phyloP scores from a whole-genome alignment of 495 filamentous ascomycete genomes.

The Hyaloscypha variabilis region DNA sequence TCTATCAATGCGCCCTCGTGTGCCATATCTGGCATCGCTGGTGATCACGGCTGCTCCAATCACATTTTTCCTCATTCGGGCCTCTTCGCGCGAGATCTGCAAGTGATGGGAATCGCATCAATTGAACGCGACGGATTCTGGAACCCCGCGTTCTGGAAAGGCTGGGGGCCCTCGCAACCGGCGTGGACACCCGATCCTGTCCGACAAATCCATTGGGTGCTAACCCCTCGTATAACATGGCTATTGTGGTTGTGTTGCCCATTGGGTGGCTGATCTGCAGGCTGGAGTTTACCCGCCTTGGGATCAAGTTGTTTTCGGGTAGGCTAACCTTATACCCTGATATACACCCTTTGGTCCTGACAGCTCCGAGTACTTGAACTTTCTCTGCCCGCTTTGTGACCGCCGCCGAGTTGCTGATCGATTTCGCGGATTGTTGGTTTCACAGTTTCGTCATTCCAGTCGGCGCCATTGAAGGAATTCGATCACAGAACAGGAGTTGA shows the following conservation, averaged over 20 bases:
- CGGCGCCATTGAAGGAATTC: background rate
- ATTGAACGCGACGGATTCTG: background rate
- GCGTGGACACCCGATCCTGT: background rate
- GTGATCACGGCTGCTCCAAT: background rate
- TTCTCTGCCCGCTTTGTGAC: background rate
- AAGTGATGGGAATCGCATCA: background rate
- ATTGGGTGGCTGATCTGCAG: background rate
- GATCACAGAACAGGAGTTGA: background rate
- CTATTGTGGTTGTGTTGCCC: background rate
- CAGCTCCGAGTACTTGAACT: background rate
- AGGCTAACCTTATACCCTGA: background rate
- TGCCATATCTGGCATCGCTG: background rate
- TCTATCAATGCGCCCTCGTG: background rate
- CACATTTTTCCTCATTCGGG: background rate
- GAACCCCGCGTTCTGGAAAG: slow-evolving; percentile 6
- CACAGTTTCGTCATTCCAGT: background rate
- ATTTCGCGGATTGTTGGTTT: background rate
- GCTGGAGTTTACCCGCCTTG: slow-evolving; percentile 7
- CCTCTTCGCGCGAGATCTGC: background rate
- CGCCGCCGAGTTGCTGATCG: background rate
- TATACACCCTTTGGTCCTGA: slow-evolving; percentile 13
- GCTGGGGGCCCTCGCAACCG: background rate
- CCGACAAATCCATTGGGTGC: too few relatives aligned
- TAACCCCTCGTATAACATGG: background rate
- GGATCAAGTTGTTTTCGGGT: background rate